These are phyloP conservation scores for Blakeslea trispora DNA, from an alignment of 371 early-diverging fungal species.

Conservation along the genomic window DNA sequence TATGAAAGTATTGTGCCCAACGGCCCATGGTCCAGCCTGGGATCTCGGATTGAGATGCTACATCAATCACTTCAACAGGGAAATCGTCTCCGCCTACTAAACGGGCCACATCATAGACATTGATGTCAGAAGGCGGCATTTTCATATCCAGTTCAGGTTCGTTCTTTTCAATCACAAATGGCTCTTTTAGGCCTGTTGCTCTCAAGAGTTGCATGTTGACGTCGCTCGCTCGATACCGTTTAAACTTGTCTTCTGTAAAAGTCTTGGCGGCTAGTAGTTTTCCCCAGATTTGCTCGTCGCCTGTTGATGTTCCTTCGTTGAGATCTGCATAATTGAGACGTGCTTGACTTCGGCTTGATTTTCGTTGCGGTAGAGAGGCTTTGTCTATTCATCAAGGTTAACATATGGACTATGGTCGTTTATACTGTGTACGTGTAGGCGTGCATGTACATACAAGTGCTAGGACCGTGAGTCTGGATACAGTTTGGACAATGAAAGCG, in stretches of 20 bases:
- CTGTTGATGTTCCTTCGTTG: conserved; percentile 65
- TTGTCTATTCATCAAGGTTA: conserved; percentile 20
- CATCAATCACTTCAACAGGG: conserved; percentile 77
- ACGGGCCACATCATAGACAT: conserved; percentile 72
- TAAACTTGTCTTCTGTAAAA: conserved; percentile 61
- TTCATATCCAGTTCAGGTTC: conserved; percentile 74
- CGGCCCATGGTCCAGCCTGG: conserved; percentile 76
- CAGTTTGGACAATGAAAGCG: conserved; percentile 70
- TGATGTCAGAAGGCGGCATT: conserved; percentile 68
- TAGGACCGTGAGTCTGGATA: conserved; percentile 56
- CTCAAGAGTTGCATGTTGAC: conserved; percentile 59
- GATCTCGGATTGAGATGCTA: conserved; percentile 78
- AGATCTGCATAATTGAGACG: conserved; percentile 71
- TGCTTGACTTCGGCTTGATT: conserved; percentile 60
- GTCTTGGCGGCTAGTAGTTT: conserved; percentile 58
- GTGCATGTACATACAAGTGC: conserved; percentile 57
- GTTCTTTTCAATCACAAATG: conserved; percentile 59
- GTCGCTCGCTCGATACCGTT: conserved; percentile 52
- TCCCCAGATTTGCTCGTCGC: conserved; percentile 66
- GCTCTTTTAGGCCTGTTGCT: conserved; percentile 60
- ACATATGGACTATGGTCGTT: too few species aligned
- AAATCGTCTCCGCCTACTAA: conserved; percentile 60
- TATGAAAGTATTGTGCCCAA: conserved; percentile 84
- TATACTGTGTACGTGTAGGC: too few species aligned
- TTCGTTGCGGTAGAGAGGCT: conserved; percentile 39